phyloP scores from a whole-genome alignment of 1,284 basidiomycete genomes.

The Ceratobasidium sp. region DNA sequence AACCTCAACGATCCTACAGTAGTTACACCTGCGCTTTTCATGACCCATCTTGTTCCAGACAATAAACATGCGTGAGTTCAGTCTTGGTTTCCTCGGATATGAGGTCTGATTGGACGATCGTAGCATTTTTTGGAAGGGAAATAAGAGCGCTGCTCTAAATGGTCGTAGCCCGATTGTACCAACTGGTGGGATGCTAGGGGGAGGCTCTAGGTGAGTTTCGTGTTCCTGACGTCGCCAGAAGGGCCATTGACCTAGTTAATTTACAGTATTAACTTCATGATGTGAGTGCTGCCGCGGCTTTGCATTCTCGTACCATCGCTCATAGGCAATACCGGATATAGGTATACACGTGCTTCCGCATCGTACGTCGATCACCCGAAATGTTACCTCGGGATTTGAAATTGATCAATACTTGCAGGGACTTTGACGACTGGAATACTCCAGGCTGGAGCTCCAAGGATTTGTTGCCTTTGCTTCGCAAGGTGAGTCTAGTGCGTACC shows the following conservation, averaged over 20 bases:
- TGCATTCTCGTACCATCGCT: not conserved
- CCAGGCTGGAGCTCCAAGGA: constrained; percentile 30
- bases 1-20: not conserved
- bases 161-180: constrained; percentile 23
- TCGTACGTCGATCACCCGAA: constrained; percentile 22
- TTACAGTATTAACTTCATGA: constrained; percentile 26
- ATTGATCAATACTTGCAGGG: not conserved
- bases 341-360: constrained; percentile 38
- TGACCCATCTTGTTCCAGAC: constrained; percentile 14
- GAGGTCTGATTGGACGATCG: not conserved
- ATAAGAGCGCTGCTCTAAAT: not conserved
- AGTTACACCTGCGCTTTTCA: constrained; percentile 12
- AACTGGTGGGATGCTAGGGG: constrained; percentile 14
- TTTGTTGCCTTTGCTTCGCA: constrained; percentile 35
- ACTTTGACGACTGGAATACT: constrained; percentile 40
- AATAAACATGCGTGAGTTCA: constrained; percentile 30
- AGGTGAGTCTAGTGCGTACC: not conserved
- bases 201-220: constrained; percentile 15
- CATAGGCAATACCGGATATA: not conserved
- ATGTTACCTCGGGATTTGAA: too few relatives aligned
- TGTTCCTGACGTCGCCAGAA: not conserved
- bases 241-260: not conserved
- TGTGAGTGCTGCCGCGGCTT: not conserved
- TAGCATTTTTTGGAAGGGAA: constrained; percentile 6
- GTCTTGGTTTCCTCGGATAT: not conserved